Evolutionary conservation across 495 filamentous ascomycete species (phyloP), one percentile per base, ranked within the genome.

Genomic region (Usnea hakonensis): DNA sequence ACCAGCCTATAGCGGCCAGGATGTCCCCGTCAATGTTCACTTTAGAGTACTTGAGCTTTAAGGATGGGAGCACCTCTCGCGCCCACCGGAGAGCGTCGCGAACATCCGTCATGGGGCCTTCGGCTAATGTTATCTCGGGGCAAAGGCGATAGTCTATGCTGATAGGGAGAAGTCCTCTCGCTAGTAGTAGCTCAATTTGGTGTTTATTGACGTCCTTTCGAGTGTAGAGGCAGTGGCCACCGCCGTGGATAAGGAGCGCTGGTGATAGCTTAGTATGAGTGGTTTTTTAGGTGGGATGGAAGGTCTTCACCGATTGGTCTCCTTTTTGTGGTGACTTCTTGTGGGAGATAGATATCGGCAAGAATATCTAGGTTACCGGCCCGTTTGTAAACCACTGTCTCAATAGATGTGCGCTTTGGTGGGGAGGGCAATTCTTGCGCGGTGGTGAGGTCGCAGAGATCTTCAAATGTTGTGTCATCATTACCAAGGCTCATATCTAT

Each of bases 231-330:
- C 81, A 62, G 57, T 84, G 78, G 36, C 81, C 74, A 14, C 82
- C 82, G 1, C 83, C 82, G 58, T 85, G 83, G 48, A 85, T 77
- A 78, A 85, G 78, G 2, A 86, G 66, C 11, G 81, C 83, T 81
- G 54, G n/a, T n/a, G n/a, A n/a, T n/a, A n/a, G n/a, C n/a, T n/a
- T n/a, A n/a, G n/a, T n/a, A n/a, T n/a, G n/a, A n/a, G n/a, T n/a
- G n/a, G n/a, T n/a, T n/a, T n/a, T n/a, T n/a, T n/a, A n/a, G n/a
- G n/a, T n/a, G n/a, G n/a, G n/a, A n/a, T n/a, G n/a, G n/a, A n/a
- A n/a, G n/a, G n/a, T n/a, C n/a, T n/a, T n/a, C n/a, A n/a, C n/a
- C n/a, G n/a, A n/a, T n/a, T n/a, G n/a, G n/a, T n/a, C n/a, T n/a
- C n/a, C n/a, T n/a, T n/a, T n/a, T n/a, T n/a, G n/a, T n/a, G n/a